These are phyloP conservation scores for Lasiosphaeria ovina DNA, from an alignment of 495 filamentous ascomycete genomes.

Conservation along the genomic window DNA sequence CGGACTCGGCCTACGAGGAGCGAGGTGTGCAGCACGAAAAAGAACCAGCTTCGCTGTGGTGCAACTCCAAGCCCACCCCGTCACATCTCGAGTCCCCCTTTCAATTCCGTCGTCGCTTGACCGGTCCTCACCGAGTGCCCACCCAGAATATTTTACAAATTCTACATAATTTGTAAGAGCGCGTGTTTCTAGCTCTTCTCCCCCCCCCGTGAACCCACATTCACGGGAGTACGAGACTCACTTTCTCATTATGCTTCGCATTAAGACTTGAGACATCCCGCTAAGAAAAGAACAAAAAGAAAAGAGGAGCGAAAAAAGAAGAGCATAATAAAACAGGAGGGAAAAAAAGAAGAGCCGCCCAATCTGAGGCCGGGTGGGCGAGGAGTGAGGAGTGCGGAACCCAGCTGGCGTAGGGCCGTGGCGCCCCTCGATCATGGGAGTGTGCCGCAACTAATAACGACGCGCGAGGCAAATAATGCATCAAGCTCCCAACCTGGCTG, in stretches of 20 bases:
- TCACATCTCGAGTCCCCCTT: not conserved
- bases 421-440: constrained; percentile 24
- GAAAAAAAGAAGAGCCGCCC: not conserved
- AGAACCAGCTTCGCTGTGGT: not conserved
- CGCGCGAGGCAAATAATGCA: constrained; percentile 36
- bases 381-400: not conserved
- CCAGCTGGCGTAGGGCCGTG: constrained; percentile 8
- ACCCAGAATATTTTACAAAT: not conserved
- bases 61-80: not conserved
- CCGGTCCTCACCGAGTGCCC: not conserved
- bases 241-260: no score
- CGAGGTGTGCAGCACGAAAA: not conserved
- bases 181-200: no score
- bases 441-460: constrained; percentile 17
- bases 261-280: no score
- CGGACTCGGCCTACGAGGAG: not conserved
- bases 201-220: no score
- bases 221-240: no score
- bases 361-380: no score
- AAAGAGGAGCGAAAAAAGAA: not conserved
- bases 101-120: not conserved
- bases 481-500: constrained; percentile 44
- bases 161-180: no score
- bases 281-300: no score
- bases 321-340: not conserved